phyloP scores from a whole-genome alignment of 345 rosid genomes.

The Aquilaria malaccensis region DNA sequence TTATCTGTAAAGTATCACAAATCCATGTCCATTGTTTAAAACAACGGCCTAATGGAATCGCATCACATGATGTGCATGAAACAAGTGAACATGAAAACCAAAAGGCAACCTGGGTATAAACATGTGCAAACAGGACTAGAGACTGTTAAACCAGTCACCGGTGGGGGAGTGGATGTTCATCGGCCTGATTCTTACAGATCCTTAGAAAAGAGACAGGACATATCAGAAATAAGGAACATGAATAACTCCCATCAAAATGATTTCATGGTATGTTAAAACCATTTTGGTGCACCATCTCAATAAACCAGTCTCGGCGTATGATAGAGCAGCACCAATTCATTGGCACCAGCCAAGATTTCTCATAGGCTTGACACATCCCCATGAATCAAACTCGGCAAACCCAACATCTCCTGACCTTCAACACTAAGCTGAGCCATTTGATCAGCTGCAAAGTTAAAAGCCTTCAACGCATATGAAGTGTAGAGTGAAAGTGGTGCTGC shows the following conservation, averaged over 20 bases:
- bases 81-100: too few relatives aligned
- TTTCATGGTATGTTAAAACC: too few relatives aligned
- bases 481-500: slow-evolving; percentile 18
- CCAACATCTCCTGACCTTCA: slow-evolving; percentile 6
- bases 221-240: background rate
- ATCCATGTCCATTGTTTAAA: background rate
- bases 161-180: slow-evolving; percentile 6
- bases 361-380: slow-evolving; percentile 13
- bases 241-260: too few relatives aligned
- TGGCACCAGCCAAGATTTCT: slow-evolving; percentile 15
- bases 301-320: too few relatives aligned
- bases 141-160: slow-evolving; percentile 16
- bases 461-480: slow-evolving; percentile 8
- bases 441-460: slow-evolving; percentile 14
- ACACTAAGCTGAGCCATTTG: slow-evolving; percentile 8
- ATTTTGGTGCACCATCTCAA: too few relatives aligned
- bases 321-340: slow-evolving; percentile 15
- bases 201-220: slow-evolving; percentile 1
- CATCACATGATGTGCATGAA: background rate
- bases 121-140: slow-evolving; percentile 9
- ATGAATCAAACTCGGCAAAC: background rate
- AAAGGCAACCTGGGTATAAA: background rate
- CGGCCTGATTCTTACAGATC: slow-evolving; percentile 10
- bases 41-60: background rate
- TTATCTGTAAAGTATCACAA: slow-evolving; percentile 3